Evolutionary conservation across 352 stramenopile genomes (phyloP), one percentile per base, ranked within the genome.

Genomic region (Aphanomyces stellatus): DNA sequence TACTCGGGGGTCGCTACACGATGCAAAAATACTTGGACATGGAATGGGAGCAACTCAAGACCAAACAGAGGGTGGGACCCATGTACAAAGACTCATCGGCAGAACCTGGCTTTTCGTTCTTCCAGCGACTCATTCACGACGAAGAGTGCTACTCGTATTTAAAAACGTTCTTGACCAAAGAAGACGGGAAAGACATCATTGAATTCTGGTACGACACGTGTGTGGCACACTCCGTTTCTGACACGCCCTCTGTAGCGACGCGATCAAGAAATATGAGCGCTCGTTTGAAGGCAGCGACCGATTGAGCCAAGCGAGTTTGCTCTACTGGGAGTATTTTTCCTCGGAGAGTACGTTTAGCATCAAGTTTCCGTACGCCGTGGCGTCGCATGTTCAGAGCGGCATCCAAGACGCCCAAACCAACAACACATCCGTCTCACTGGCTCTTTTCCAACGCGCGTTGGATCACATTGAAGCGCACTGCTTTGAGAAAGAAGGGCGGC

Each of bases 101-200:
- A 56, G 75, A 80, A 4, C 59, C 76, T 8, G 86, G 84, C 10
- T 95, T 92, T 66, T 91, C 82, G 30, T 95, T 95, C 65, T 61
- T 95, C n/a, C 84, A 95, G 73, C 81, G 86, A 0, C 72, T 95
- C 1, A 87, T 95, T 57, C 86, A 95, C 57, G 86, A 95, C 51
- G 86, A 95, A 78, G 86, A 95, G 53, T 95, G 86, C 66, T 95
- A 93, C 41, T 76, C 81, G 19, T 83, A 91, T 62, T 73, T 93
- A 8, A 93, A 92, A 53, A 70, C 65, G 4, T 92, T 93, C 43
- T 35, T 95, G 24, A 59, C 71, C 2, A 93, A 91, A 53, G 78
- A 91, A 8, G 75, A 77, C 11, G 80, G 79, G 8, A 59, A 55
- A 10, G 31, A 46, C n/a, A 24, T 69, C 10, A 69, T 62, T 49